These are phyloP conservation scores for Penicillium janthinellum DNA, from an alignment of 2,329 filamentous ascomycete genomes.

Conservation along the genomic window DNA sequence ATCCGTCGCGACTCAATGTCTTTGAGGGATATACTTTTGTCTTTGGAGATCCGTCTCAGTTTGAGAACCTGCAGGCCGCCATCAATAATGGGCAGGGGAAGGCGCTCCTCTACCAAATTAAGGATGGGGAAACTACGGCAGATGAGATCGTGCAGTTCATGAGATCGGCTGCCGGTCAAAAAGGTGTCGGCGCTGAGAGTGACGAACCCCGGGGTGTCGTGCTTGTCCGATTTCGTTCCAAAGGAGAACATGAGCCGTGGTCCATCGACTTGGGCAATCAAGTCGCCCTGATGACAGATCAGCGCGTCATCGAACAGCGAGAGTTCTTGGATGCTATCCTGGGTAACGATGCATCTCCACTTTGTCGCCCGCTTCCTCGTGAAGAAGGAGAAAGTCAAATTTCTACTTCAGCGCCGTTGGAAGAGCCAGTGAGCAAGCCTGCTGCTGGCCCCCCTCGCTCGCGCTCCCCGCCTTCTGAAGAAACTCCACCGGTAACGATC, in stretches of 20 bases:
- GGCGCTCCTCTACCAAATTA: slow-evolving; percentile 66
- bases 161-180: slow-evolving; percentile 72
- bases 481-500: slow-evolving; percentile 18
- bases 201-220: slow-evolving; percentile 70
- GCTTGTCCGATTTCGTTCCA: slow-evolving; percentile 70
- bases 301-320: slow-evolving; percentile 82
- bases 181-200: slow-evolving; percentile 65
- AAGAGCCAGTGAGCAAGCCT: neutral
- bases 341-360: slow-evolving; percentile 70
- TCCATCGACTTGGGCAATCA: slow-evolving; percentile 67
- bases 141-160: slow-evolving; percentile 79
- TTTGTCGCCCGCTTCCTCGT: slow-evolving; percentile 66
- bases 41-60: slow-evolving; percentile 77
- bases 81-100: slow-evolving; percentile 84
- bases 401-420: neutral
- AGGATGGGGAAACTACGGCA: slow-evolving; percentile 64
- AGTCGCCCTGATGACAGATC: slow-evolving; percentile 72
- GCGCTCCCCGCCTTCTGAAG: slow-evolving; percentile 7
- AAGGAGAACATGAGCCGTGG: slow-evolving; percentile 64
- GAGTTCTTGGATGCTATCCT: slow-evolving; percentile 91
- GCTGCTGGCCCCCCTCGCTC: neutral
- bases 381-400: slow-evolving; percentile 50
- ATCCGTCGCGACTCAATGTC: slow-evolving; percentile 65
- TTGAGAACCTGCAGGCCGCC: slow-evolving; percentile 70
- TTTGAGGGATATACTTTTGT: slow-evolving; percentile 89